Evolutionary conservation across 495 filamentous ascomycete species (phyloP), one percentile per base, ranked within the genome.

Genomic region (Xylaria palmicola): DNA sequence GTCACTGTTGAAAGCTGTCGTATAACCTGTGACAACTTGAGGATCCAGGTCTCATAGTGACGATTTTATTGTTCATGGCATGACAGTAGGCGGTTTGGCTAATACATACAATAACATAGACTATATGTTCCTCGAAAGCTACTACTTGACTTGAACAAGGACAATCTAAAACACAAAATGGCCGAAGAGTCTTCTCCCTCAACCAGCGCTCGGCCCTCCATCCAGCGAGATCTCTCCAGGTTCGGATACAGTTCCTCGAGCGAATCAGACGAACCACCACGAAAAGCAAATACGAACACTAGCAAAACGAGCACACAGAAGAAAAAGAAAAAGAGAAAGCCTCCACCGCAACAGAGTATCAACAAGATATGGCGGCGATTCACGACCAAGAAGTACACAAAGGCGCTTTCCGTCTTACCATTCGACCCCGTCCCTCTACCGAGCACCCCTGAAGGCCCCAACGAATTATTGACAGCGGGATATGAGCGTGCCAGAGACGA

Each of bases 341-440:
- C 87, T 43, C 74, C 89, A 9, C 91, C 91, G 4, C 91, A 96
- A 74, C 82, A 88, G 66, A 82, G 76, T 40, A 83, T 95, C 61
- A 86, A 90, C 69, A 84, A 86, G 57, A 93, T 93, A 71, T 96
- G 91, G 91, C 79, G 85, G 60, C 85, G 83, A 24, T 94, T 94
- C 72, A 86, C 81, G 57, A 85, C 82, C 54, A 90, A 87, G 62
- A 73, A 75, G 56, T 79, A 74, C 62, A 75, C 70, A 67, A 80
- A 79, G 72, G 79, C 79, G 0, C 68, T 81, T 7, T 68, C 77
- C 2, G 70, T 81, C 32, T 59, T 81, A 2, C 79, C 79, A 32
- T 80, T 80, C 65, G 77, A 79, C 36, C 77, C 79, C 5, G 78
- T 81, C 1, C 72, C 74, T 27, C 74, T 76, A 2, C 77, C 78